Evolutionary conservation across 2,329 filamentous ascomycete species (phyloP), one percentile per base, ranked within the genome.

Genomic region (Neonectria hederae): DNA sequence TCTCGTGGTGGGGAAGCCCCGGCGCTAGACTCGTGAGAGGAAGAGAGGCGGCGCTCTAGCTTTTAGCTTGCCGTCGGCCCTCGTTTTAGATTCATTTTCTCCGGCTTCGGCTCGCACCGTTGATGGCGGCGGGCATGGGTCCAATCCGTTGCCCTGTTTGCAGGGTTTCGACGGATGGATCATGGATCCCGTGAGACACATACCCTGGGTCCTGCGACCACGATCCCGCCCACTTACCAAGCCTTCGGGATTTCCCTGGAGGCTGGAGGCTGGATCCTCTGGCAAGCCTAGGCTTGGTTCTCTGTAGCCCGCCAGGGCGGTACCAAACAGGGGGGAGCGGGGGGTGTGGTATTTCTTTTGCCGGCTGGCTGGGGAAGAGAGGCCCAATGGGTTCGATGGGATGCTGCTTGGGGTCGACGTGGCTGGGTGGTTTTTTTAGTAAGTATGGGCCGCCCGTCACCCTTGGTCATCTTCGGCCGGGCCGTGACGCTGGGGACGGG

Each of bases 51-150:
- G 59, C 59, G 57, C 57, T 66, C 52, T 55, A 56, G 59, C 54
- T 67, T 32, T 55, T 68, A 73, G 72, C 70, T 70, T 71, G 64
- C 70, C 70, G 67, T 71, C 73, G 71, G 73, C 70, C 65, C 69
- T 72, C 65, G 70, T 70, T 70, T 75, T 75, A 76, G 74, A 70
- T 72, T 76, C 65, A 66, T 72, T 74, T 69, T 73, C 71, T 74
- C 74, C 76, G 75, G 74, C 73, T 70, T 76, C 76, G 76, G 76
- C 74, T 78, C 76, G 76, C 76, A 76, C 75, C 76, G 76, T 75
- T 74, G 74, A 72, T 73, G 66, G 73, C 72, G 72, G 74, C 69
- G 71, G 72, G 71, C 71, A 74, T 74, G 69, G 72, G 63, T 71
- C 65, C 65, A 71, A 71, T 72, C 66, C 68, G 62, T 63, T 65